phyloP scores from a whole-genome alignment of 1,139 yeast species.

The Debaryomycetaceae sp. region DNA sequence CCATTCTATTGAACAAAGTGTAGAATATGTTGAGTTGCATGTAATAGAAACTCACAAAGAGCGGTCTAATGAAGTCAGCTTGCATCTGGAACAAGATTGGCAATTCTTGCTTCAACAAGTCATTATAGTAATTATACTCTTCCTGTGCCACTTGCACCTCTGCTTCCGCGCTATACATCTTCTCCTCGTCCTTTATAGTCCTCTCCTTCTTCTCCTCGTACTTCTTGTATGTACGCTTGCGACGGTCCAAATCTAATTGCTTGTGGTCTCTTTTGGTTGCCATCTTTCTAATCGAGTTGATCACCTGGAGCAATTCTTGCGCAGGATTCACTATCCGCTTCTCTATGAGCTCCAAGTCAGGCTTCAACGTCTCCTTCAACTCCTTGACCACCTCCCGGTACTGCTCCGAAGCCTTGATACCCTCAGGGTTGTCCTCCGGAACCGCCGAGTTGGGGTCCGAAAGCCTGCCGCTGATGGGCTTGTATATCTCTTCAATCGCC shows the following conservation, averaged over 20 bases:
- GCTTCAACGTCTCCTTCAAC: conserved; percentile 79
- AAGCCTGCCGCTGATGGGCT: conserved; percentile 90
- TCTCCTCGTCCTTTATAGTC: conserved; percentile 86
- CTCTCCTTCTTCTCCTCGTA: conserved; percentile 79
- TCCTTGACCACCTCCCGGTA: conserved; percentile 86
- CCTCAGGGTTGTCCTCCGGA: conserved; percentile 95
- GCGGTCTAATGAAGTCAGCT: conserved; percentile 86
- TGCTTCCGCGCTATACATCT: conserved; percentile 81
- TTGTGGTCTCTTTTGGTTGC: conserved; percentile 94
- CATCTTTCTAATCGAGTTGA: conserved; percentile 84
- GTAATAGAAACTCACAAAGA: conserved; percentile 90
- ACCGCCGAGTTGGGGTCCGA: conserved; percentile 83
- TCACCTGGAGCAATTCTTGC: conserved; percentile 80
- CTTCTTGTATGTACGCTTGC: conserved; percentile 63
- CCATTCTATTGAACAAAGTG: conserved; percentile 86
- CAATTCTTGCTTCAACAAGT: conserved; percentile 84
- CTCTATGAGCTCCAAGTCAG: conserved; percentile 91
- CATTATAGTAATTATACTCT: conserved; percentile 94
- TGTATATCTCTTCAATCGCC: conserved; percentile 92
- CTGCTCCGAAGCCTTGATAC: conserved; percentile 90
- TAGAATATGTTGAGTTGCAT: conserved; percentile 97
- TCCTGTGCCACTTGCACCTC: conserved; percentile 89
- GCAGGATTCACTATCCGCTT: conserved; percentile 89
- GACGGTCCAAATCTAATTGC: conserved; percentile 91
- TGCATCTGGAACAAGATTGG: conserved; percentile 86